A percentile compares a stretch with the other conserved stretches of the same genome.
These are phyloP conservation scores for Euphrasia confusa DNA, from an alignment of 257 asterid genomes.

Conservation along the genomic window DNA sequence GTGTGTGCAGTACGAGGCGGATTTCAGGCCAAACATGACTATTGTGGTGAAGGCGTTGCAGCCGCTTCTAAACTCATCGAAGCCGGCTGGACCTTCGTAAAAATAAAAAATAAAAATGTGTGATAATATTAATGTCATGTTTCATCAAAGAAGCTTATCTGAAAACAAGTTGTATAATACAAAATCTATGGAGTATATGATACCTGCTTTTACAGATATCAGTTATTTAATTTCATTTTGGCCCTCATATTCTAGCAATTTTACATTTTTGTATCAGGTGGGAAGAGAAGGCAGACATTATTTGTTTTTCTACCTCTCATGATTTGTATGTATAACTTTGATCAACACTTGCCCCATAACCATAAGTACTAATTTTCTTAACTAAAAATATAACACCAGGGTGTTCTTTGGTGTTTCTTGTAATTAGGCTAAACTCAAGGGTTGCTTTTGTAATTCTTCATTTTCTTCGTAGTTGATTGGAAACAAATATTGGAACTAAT, in stretches of 20 bases:
- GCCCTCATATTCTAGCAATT: not conserved
- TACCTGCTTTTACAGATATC: slow-evolving; percentile 8
- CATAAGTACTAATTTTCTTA: too few species aligned
- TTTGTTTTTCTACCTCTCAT: not conserved
- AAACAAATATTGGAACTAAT: too few species aligned
- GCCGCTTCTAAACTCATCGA: slow-evolving; percentile 74
- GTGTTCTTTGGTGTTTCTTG: not conserved
- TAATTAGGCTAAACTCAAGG: not conserved
- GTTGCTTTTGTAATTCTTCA: not conserved
- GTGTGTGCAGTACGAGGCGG: slow-evolving; percentile 93
- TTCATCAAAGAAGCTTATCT: slow-evolving; percentile 12
- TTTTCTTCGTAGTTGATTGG: not conserved
- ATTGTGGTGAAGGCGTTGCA: slow-evolving; percentile 95
- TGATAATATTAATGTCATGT: not conserved
- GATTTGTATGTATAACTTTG: slow-evolving; percentile 18
- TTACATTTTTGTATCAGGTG: slow-evolving; percentile 1
- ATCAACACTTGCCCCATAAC: not conserved
- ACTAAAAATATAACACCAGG: too few species aligned
- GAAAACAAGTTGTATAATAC: not conserved
- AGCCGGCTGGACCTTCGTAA: slow-evolving; percentile 58
- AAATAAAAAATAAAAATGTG: not conserved
- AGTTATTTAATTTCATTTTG: not conserved
- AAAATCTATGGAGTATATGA: slow-evolving; percentile 5
- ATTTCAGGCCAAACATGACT: slow-evolving; percentile 89
- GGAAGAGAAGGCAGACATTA: not conserved